These are phyloP conservation scores for Komagataella ulmi DNA, from an alignment of 805 yeast genomes.

Conservation along the genomic window DNA sequence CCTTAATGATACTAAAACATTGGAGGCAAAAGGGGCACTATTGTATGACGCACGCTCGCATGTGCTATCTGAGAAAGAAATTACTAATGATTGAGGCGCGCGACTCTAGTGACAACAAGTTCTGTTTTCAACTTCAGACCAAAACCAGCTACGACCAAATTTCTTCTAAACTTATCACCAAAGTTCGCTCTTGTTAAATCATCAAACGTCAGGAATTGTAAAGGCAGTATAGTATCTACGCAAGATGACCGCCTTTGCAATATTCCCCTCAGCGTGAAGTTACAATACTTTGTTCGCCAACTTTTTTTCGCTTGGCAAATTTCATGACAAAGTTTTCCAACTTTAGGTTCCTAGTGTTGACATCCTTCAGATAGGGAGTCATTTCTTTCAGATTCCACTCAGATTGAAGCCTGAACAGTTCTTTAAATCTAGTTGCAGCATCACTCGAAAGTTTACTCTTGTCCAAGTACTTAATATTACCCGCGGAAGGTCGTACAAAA, in stretches of 20 bases:
- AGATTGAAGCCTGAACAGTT: conserved; percentile 38
- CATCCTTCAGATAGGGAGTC: conserved; percentile 46
- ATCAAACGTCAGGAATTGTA: not conserved
- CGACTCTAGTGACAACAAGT: too few relatives aligned
- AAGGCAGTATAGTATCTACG: too few relatives aligned
- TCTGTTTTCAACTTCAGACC: too few relatives aligned
- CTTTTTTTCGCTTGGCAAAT: conserved; percentile 39
- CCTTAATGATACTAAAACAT: not conserved
- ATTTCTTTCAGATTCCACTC: conserved; percentile 54
- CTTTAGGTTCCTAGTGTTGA: conserved; percentile 39
- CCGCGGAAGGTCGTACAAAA: conserved; percentile 31
- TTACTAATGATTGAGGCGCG: too few relatives aligned
- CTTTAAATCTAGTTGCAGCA: conserved; percentile 32
- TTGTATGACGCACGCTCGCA: not conserved
- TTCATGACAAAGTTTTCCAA: conserved; percentile 49
- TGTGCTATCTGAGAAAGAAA: not conserved
- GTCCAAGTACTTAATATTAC: conserved; percentile 40
- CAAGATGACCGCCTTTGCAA: too few relatives aligned
- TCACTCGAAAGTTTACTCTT: conserved; percentile 32
- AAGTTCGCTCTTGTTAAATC: too few relatives aligned
- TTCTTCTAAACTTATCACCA: too few relatives aligned
- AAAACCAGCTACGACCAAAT: too few relatives aligned
- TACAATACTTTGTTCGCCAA: conserved; percentile 22
- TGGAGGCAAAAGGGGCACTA: not conserved
- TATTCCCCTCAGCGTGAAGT: conserved; percentile 3